Conservation (phyloP, 176 grass and related monocot genomes). For the Oryza brachyantha region DNA sequence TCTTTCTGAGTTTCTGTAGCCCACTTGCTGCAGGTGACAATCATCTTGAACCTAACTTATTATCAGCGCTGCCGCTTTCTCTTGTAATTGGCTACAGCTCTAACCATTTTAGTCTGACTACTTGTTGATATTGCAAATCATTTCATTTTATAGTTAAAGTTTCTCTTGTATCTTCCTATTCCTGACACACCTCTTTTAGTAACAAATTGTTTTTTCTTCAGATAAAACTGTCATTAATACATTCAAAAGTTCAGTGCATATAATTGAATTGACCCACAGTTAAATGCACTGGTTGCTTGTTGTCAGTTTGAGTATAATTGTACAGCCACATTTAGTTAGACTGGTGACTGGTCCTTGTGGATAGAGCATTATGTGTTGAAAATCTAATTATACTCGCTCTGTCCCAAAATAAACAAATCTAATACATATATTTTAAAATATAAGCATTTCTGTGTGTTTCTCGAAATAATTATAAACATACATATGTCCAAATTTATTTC, state of each 20-base stretch:
- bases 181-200: no score
- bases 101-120: neutral
- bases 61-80: neutral
- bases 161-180: neutral
- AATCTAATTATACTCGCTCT: neutral
- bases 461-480: no score
- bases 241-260: neutral
- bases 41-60: constrained; percentile 8
- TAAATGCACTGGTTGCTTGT: neutral
- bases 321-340: neutral
- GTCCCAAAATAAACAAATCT: no score
- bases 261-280: neutral
- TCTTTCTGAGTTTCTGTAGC: neutral
- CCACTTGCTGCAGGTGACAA: constrained; percentile 30
- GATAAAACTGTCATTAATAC: neutral
- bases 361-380: neutral
- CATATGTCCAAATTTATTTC: no score
- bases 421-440: no score
- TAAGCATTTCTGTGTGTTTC: no score
- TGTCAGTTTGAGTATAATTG: neutral
- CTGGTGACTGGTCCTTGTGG: neutral
- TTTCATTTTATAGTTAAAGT: neutral
- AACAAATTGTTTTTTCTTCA: no score
- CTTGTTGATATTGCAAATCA: neutral
- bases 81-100: neutral